Percentiles rank a stretch among this genome's conserved stretches.
phyloP scores from a whole-genome alignment of 768 basidiomycete genomes.

The Leucocoprinus birnbaumii region DNA sequence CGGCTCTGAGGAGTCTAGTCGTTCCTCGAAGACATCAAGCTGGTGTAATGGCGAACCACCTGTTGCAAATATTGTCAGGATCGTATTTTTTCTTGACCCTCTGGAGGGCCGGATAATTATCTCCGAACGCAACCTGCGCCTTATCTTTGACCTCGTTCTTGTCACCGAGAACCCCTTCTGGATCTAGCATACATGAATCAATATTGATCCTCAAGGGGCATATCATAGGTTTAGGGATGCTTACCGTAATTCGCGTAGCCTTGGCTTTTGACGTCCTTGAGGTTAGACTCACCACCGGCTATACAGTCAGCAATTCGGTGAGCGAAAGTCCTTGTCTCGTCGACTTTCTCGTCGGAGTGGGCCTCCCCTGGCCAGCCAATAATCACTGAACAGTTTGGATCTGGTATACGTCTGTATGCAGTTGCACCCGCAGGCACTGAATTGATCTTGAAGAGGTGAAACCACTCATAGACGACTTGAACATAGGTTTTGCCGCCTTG shows the following conservation, averaged over 20 bases:
- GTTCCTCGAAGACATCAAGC: background rate
- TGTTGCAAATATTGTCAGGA: conserved; percentile 36
- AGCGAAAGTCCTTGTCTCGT: conserved; percentile 27
- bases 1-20: too few relatives aligned
- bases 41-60: conserved; percentile 40
- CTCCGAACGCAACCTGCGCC: conserved; percentile 27
- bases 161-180: conserved; percentile 7
- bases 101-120: conserved; percentile 34
- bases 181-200: background rate
- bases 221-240: conserved; percentile 1
- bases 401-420: conserved; percentile 36
- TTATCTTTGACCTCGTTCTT: conserved; percentile 14
- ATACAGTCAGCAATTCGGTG: conserved; percentile 29
- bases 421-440: conserved; percentile 30
- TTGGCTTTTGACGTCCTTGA: conserved; percentile 24
- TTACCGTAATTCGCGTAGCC: conserved; percentile 49
- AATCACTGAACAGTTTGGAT: conserved; percentile 28
- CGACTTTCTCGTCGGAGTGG: conserved; percentile 24
- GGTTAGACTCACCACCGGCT: conserved; percentile 22
- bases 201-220: background rate
- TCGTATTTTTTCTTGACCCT: conserved; percentile 37
- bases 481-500: conserved; percentile 22
- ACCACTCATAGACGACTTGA: conserved; percentile 37
- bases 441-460: conserved; percentile 34
- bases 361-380: conserved; percentile 29